Base-by-base conservation (phyloP, 1,284 basidiomycete genomes). In the Bondarzewia mesenterica region DNA sequence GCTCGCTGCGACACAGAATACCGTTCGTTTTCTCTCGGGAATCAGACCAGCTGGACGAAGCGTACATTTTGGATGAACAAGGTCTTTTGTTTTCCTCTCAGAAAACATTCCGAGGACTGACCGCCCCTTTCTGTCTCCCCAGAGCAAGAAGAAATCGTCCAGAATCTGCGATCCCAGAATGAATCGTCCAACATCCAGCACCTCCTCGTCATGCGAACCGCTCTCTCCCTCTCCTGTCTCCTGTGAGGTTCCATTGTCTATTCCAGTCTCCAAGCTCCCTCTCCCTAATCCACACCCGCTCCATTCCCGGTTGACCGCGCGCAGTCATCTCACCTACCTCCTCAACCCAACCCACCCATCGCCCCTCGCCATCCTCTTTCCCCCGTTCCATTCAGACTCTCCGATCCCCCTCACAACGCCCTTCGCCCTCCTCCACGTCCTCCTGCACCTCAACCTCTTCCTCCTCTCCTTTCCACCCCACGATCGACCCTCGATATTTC, bases 141-240 rank as follows among this genome's bases (percentile, higher is more conserved):
- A 82, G 79, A 82, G 57, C 79, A 82, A 57, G 71, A 78, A 47
- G 70, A 71, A 44, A 25, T 78, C 10, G 68, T 82, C 43, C 61
- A 70, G 16, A 52, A 44, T 6, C 60, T 82, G 37, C 70, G 68
- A 44, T 56, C 55, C 22, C 59, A 67, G 45, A 75, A 73, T 51
- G 55, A 64, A 0, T 54, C 57, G 7, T 69, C 70, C 1, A 73
- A 71, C 55, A 54, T 57, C 46, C 65, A 62, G 44, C 69, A 71
- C 36, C 60, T 66, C 20, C 39, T 65, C 14, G 59, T 63, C 16
- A 45, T 74, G 18, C 67, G 70, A 46, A 44, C 59, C 4, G 59
- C 75, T 32, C 60, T 80, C 18, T 60, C 60, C 0, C 55, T 74
- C 20, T 78, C 78, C 4, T 54, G 63, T 23, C 36, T 69, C 10